Evolutionary conservation across 805 yeast species (phyloP), one percentile per base, ranked within the genome.

Genomic region (Metschnikowia cerradonensis): DNA sequence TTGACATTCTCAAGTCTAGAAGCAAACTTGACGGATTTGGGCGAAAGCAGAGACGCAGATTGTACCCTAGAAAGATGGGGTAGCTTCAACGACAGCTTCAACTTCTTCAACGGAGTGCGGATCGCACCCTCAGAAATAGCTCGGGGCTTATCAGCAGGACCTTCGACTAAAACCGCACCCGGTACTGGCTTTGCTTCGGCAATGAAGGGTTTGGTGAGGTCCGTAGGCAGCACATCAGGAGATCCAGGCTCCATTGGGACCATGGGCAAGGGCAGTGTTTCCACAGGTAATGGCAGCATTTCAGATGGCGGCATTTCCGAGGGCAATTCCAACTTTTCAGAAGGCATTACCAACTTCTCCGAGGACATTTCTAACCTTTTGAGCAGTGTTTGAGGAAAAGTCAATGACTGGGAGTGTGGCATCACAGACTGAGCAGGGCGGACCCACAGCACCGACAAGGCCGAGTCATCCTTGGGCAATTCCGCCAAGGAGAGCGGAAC

Each of bases 1-100:
- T 84, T 84, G 50, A 86, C 77, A 38, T 81, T 81, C 48, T 81
- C 83, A 51, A 84, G 68, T 45, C 79, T 71, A 5, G 78, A 64
- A 1, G 89, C 87, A 64, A 85, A 85, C 48, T 88, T 70, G 39
- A 85, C 90, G 6, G 81, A 78, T 62, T 83, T 84, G 13, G 62
- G 57, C 10, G 56, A 46, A 22, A 67, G 52, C 40, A 51, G 60
- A n/a, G 72, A 63, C 3, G 70, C 58, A 14, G 71, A 64, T 48
- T 60, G 54, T 41, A 66, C 61, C 34, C 63, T 56, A 6, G 52
- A 41, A 14, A 66, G 50, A 6, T 55, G 37, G 6, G 63, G 54
- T 26, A 64, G 55, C 45, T 64, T 64, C 39, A 64, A 57, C 20
- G 65, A 61, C 54, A 58, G 59, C 55, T 64, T 64, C 44, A 58